Base-by-base conservation (phyloP, 306 rosid species). In the Vicia villosa region DNA sequence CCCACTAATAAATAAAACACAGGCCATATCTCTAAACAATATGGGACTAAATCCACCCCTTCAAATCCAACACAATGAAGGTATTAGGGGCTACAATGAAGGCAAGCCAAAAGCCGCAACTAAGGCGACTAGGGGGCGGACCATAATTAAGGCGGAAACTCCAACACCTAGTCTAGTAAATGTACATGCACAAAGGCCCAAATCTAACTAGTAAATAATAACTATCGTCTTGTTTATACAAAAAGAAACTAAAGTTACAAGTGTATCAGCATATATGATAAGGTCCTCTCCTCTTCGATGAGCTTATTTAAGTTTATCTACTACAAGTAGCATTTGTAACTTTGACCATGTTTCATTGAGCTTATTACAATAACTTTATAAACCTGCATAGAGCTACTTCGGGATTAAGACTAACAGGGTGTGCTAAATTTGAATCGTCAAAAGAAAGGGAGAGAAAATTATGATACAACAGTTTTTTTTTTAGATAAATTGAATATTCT, bases 201-300 rank as follows among this genome's bases (percentile, higher is more conserved):
- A 49, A 49, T 19, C 57, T 28, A 46, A 26, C 57, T 64, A 43
- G 12, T 46, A 17, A 66, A 24, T 50, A 66, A 16, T 66, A 46
- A 46, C 71, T 9, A 10, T 63, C 55, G 24, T 26, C 32, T 22
- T 50, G 26, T 73, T 51, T 24, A 64, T 5, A 46, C 41, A 73
- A 26, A 63, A 36, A 50, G 34, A 47, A 62, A 38, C 16, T 26
- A 63, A n/a, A 26, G 32, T 32, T 24, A 24, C 15, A 38, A 63
- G 20, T 61, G 42, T 73, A 22, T 11, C 20, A 62, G 43, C 63
- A 36, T 26, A 72, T 60, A 60, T 45, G 40, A 47, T 47, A 32
- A 71, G 76, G 61, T 9, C 22, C 22, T n/a, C n/a, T n/a, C n/a
- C n/a, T 15, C 15, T 43, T 12, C 42, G 13, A 24, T 7, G 3